Base-by-base conservation (phyloP, 306 rosid genomes). In the Sicyos edulis region DNA sequence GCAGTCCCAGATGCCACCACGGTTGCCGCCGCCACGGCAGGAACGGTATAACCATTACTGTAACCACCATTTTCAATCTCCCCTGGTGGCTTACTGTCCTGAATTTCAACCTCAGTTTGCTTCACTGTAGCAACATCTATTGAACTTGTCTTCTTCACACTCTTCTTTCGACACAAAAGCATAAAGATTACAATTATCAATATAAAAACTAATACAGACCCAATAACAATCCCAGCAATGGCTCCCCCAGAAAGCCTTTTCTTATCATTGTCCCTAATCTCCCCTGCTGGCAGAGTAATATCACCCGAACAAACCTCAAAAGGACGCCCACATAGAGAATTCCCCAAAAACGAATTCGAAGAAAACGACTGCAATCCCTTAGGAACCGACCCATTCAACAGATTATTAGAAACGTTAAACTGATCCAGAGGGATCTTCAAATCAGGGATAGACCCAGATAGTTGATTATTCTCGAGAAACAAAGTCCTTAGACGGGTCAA, bases 191-290 rank as follows among this genome's bases (percentile, higher is more conserved):
- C 7, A 6, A 79, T 24, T 29, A 78, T 70, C 65, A 74, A 2
- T 15, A 84, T 1, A n/a, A 75, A 62, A 15, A 74, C 83, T 20
- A 84, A 7, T 8, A 81, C 80, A 53, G 85, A 78, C 29, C 87
- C 87, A 26, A 81, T 81, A 8, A 84, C 63, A 67, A 84, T 81
- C 51, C 87, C 87, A 24, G 83, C 83, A 20, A 84, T 66, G 37
- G 77, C 85, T 10, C 85, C 87, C 21, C 85, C 85, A 0, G 87
- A 81, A 4, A 84, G 53, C 47, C 70, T 84, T 73, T 75, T 73
- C 69, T 45, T 66, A 14, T 40, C 75, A n/a, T 52, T 64, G 45
- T 42, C 70, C 55, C 65, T 64, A 5, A 70, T 4, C 2, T 78
- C 76, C 9, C 67, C 44, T 37, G 44, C 0, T 7, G 44, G 44